phyloP scores from a whole-genome alignment of 2,329 filamentous ascomycete genomes.

The Trichoderma sp. region DNA sequence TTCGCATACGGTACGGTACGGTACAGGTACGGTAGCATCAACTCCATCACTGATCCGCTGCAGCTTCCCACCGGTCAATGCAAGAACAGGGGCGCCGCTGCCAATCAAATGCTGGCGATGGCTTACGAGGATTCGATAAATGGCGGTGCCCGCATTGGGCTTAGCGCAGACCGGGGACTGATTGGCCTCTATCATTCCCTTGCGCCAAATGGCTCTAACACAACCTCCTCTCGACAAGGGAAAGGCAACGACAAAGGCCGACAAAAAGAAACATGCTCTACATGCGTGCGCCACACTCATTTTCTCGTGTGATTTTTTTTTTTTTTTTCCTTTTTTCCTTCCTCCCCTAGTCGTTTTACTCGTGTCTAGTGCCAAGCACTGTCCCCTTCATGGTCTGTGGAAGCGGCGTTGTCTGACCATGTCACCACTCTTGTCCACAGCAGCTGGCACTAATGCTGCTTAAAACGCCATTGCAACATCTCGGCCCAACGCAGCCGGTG shows the following conservation, averaged over 20 bases:
- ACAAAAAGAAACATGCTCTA: conserved; percentile 3
- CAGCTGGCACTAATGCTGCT: conserved; percentile 11
- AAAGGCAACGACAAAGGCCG: conserved; percentile 13
- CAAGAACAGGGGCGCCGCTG: neutral
- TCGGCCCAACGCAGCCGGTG: conserved; percentile 19
- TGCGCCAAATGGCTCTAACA: conserved; percentile 18
- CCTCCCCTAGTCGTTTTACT: neutral
- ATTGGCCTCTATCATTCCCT: conserved; percentile 17
- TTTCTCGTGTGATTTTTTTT: neutral
- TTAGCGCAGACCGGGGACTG: conserved; percentile 4
- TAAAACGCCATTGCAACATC: conserved; percentile 3
- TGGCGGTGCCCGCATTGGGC: neutral
- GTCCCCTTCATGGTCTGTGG: conserved; percentile 6
- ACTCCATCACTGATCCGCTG: neutral
- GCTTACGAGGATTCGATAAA: neutral
- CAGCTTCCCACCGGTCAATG: conserved; percentile 10
- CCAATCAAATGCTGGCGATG: conserved; percentile 5
- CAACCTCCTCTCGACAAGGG: conserved; percentile 19
- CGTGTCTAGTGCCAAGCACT: neutral
- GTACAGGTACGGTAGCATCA: neutral
- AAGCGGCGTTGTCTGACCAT: conserved; percentile 13
- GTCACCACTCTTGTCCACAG: conserved; percentile 9
- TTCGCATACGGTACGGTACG: neutral
- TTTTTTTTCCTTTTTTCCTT: neutral
- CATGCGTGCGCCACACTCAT: neutral